Evolutionary conservation across 2,329 filamentous ascomycete species (phyloP).

Genomic region (Phialophora expanda): DNA sequence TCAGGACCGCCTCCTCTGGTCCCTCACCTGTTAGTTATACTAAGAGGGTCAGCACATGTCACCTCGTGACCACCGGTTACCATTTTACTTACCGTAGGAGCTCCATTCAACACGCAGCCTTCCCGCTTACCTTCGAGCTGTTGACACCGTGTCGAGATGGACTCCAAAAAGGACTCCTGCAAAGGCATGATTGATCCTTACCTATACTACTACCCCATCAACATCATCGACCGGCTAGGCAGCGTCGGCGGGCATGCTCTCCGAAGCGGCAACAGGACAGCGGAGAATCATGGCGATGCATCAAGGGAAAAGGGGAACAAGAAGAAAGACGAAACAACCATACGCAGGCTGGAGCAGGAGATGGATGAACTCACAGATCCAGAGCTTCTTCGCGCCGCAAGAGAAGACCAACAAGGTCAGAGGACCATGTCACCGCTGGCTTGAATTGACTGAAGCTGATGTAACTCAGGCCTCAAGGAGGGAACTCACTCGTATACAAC

Average conservation of each 20-base stretch:
- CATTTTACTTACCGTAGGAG: background rate
- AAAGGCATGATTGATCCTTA: background rate
- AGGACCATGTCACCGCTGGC: background rate
- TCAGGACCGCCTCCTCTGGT: background rate
- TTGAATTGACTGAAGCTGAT: background rate
- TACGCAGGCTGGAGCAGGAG: background rate
- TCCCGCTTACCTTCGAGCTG: background rate
- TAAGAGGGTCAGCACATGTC: background rate
- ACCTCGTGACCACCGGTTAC: background rate
- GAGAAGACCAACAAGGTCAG: background rate
- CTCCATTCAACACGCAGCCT: background rate
- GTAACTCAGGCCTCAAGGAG: background rate
- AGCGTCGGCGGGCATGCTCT: background rate
- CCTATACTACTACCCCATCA: background rate
- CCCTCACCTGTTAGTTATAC: background rate
- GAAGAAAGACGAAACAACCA: background rate
- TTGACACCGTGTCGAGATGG: background rate
- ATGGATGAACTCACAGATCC: background rate
- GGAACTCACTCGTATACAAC: background rate
- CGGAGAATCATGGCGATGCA: no score
- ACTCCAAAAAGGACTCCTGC: background rate
- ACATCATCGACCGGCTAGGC: background rate
- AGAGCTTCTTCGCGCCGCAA: background rate
- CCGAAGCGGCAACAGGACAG: background rate
- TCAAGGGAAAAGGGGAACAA: background rate